Evolutionary conservation across 805 yeast genomes (phyloP).

Genomic region (Candida coquimbonensis): DNA sequence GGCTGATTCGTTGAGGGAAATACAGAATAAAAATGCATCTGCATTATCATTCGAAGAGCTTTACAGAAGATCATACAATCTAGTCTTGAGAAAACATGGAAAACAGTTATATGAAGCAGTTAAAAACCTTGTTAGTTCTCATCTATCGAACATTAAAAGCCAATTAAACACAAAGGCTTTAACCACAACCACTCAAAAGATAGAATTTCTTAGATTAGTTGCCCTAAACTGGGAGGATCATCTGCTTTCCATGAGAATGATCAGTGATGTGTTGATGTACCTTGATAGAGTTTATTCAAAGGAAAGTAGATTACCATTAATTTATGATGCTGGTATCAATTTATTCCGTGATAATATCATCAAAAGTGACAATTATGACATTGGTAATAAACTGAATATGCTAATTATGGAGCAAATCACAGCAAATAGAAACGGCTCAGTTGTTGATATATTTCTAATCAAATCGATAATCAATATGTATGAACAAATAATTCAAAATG

Average conservation of each 20-base stretch:
- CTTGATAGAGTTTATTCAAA: constrained; percentile 79
- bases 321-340: constrained; percentile 68
- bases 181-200: constrained; percentile 8
- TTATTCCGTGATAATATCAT: constrained; percentile 58
- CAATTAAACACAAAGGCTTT: constrained; percentile 12
- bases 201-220: constrained; percentile 30
- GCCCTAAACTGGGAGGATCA: constrained; percentile 60
- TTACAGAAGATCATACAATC: constrained; percentile 69
- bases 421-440: constrained; percentile 47
- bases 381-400: constrained; percentile 44
- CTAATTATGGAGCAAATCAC: constrained; percentile 50
- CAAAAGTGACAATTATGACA: constrained; percentile 37
- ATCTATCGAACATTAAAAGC: constrained; percentile 30
- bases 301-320: constrained; percentile 53
- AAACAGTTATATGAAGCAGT: constrained; percentile 59
- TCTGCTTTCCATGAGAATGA: constrained; percentile 62
- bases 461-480: constrained; percentile 63
- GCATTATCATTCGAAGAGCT: constrained; percentile 75
- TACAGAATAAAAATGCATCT: constrained; percentile 65
- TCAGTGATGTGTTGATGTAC: constrained; percentile 81
- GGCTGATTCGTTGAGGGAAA: constrained; percentile 61
- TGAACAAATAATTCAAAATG: constrained; percentile 50
- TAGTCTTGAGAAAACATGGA: constrained; percentile 68
- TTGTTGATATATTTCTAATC: constrained; percentile 51
- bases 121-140: constrained; percentile 36